A percentile compares a stretch with the other conserved stretches of the same genome.
These are phyloP conservation scores for Amanita thiersii DNA, from an alignment of 768 basidiomycete genomes.

Conservation along the genomic window DNA sequence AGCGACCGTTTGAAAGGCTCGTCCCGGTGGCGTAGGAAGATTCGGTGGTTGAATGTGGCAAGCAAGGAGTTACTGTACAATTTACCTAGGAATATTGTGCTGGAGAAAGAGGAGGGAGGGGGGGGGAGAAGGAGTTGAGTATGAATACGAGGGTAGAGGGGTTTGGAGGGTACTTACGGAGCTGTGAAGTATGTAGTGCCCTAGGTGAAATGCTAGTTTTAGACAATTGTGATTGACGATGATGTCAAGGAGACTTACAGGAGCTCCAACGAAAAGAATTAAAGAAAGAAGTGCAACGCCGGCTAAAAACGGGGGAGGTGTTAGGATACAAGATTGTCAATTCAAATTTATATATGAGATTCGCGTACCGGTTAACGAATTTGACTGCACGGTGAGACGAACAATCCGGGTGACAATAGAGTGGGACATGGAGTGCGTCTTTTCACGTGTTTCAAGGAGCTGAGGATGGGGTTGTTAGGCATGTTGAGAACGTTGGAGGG, in stretches of 20 bases:
- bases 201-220: background rate
- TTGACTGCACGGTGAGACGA: conserved; percentile 11
- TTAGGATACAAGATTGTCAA: background rate
- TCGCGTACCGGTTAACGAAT: conserved; percentile 8
- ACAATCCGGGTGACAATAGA: conserved; percentile 9
- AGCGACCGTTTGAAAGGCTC: too few species aligned
- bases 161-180: background rate
- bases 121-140: background rate
- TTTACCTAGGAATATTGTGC: conserved; percentile 11
- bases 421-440: conserved; percentile 7
- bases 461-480: too few species aligned
- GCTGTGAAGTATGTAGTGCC: conserved; percentile 5
- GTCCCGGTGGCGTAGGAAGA: conserved; percentile 8
- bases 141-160: background rate
- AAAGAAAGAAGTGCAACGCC: background rate
- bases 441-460: conserved; percentile 5
- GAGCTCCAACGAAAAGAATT: background rate
- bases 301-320: background rate
- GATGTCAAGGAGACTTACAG: background rate
- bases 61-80: conserved; percentile 12
- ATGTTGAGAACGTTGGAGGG: background rate
- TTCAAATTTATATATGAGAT: background rate
- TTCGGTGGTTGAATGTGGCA: conserved; percentile 12
- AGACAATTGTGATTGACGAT: too few species aligned
- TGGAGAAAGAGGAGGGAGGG: background rate